Conservation (phyloP, 73 alveolate species). For the Paramecium sexaurelia region DNA sequence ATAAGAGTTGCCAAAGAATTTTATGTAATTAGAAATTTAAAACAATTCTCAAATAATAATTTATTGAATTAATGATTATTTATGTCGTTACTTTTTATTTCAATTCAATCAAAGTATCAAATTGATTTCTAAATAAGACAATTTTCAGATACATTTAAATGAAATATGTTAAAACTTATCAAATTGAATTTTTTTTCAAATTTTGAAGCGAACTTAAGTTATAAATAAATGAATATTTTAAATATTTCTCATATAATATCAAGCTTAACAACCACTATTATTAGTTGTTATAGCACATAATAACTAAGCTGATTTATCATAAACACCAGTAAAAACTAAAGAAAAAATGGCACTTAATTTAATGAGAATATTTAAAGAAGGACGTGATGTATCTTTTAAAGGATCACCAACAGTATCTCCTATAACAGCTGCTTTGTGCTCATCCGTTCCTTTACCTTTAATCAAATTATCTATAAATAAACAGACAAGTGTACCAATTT, state of each 20-base stretch:
- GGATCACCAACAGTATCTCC: conserved; percentile 97
- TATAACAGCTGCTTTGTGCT: conserved; percentile 92
- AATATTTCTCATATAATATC: neutral
- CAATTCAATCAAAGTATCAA: no score
- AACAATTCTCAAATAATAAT: no score
- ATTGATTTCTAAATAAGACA: no score
- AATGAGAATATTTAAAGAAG: conserved; percentile 86
- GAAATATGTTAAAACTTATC: no score
- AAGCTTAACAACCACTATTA: conserved; percentile 65
- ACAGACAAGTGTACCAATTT: neutral
- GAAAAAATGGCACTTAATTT: conserved; percentile 89
- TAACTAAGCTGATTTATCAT: conserved; percentile 68
- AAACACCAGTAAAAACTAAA: conserved; percentile 84
- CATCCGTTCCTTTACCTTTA: conserved; percentile 84
- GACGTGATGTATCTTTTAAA: conserved; percentile 89
- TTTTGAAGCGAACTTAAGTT: no score
- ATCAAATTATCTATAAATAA: conserved; percentile 57
- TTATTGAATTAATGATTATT: no score
- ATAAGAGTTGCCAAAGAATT: no score
- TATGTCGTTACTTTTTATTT: no score
- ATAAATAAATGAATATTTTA: no score
- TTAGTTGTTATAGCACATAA: conserved; percentile 44
- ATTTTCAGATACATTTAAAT: no score
- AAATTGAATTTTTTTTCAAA: no score
- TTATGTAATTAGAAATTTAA: no score